Conservation (phyloP, 225 moss, liverwort and hornwort species). For the Straminergon stramineum region DNA sequence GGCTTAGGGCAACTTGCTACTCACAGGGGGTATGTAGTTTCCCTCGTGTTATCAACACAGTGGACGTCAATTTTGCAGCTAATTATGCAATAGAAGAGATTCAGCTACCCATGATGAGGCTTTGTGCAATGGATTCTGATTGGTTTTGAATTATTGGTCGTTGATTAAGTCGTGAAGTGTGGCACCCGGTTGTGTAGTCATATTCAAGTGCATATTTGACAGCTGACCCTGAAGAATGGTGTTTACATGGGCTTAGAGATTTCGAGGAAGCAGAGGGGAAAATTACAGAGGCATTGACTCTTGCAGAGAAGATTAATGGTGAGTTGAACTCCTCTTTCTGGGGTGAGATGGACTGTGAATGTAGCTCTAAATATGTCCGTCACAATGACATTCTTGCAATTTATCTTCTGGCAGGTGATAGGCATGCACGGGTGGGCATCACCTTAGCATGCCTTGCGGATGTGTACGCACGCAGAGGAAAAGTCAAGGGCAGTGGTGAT, state of each 20-base stretch:
- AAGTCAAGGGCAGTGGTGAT: constrained; percentile 59
- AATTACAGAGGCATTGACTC: constrained; percentile 46
- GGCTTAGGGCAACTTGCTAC: constrained; percentile 79
- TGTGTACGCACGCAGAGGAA: constrained; percentile 68
- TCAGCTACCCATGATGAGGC: background rate
- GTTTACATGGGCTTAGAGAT: constrained; percentile 31
- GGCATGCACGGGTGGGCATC: constrained; percentile 68
- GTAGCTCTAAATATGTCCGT: background rate
- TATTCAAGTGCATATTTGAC: background rate
- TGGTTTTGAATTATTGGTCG: background rate
- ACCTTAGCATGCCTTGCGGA: constrained; percentile 73
- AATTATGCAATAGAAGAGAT: background rate
- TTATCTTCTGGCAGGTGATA: constrained; percentile 40
- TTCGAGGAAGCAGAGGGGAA: constrained; percentile 64
- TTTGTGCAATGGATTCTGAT: background rate
- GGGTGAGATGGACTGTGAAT: background rate
- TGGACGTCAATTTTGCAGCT: background rate
- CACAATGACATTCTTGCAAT: background rate
- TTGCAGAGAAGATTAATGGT: constrained; percentile 88
- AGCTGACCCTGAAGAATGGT: background rate
- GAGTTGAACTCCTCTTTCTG: constrained; percentile 10
- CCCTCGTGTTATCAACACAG: background rate
- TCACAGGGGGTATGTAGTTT: constrained; percentile 44
- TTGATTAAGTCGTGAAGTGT: background rate
- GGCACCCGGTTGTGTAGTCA: background rate